These are phyloP conservation scores for Niveomyces coronatus DNA, from an alignment of 2,329 filamentous ascomycete genomes.

Conservation along the genomic window DNA sequence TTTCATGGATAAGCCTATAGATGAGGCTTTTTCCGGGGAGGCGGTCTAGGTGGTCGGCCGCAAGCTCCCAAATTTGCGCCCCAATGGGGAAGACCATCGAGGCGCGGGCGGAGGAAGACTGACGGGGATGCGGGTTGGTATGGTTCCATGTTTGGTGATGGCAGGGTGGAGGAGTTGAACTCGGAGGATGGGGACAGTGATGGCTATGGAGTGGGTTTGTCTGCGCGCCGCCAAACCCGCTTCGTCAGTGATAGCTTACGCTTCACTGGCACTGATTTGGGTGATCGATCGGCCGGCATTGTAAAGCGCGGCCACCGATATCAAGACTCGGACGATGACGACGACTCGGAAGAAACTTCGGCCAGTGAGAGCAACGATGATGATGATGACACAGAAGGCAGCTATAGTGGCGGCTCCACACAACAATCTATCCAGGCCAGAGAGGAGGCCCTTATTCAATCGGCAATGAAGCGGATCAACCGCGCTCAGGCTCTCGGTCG, in stretches of 20 bases:
- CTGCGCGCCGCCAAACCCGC: conserved; percentile 33
- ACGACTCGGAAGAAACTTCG: conserved; percentile 17
- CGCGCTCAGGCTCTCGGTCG: conserved; percentile 67
- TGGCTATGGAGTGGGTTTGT: conserved; percentile 43
- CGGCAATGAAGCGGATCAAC: conserved; percentile 70
- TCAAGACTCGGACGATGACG: conserved; percentile 27
- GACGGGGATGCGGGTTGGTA: conserved; percentile 34
- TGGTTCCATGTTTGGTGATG: conserved; percentile 24
- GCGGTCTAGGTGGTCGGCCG: conserved; percentile 99
- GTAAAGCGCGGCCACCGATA: conserved; percentile 28
- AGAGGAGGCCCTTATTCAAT: conserved; percentile 67
- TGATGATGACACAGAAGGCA: conserved; percentile 35
- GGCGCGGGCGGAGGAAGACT: conserved; percentile 62
- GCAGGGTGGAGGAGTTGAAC: conserved; percentile 56
- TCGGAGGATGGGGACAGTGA: conserved; percentile 46
- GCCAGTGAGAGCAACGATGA: conserved; percentile 26
- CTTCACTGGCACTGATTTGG: conserved; percentile 51
- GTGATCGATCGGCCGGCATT: conserved; percentile 27
- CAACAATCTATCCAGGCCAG: conserved; percentile 49
- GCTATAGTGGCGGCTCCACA: conserved; percentile 42
- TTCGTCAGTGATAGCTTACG: conserved; percentile 50
- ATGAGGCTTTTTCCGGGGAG: conserved; percentile 99
- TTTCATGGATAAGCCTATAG: conserved; percentile 96
- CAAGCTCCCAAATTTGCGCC: conserved; percentile 92
- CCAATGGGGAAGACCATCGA: conserved; percentile 99